Conservation (phyloP, 2,329 filamentous ascomycete genomes). For the Ceratocystis cubensis region DNA sequence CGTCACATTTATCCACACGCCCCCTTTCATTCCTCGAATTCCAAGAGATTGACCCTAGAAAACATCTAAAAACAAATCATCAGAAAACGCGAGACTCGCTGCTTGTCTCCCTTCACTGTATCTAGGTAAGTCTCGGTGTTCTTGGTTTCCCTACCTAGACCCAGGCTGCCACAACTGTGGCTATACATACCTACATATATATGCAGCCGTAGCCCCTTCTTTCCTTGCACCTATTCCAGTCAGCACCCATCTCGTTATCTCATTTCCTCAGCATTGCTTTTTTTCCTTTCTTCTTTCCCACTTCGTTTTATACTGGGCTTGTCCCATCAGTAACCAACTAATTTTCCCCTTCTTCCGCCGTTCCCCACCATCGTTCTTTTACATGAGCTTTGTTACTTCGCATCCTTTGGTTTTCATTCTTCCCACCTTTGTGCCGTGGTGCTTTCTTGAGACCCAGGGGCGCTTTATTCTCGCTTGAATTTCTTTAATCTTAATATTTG, state of each 20-base stretch:
- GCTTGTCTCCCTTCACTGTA: background rate
- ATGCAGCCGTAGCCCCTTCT: background rate
- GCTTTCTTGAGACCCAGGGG: conserved; percentile 2
- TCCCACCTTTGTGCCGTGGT: background rate
- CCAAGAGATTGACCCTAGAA: conserved; percentile 12
- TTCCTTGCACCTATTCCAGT: background rate
- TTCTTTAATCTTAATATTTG: conserved; percentile 8
- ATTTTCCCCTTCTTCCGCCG: conserved; percentile 3
- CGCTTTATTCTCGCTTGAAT: conserved; percentile 8
- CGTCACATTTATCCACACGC: background rate
- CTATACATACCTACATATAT: background rate
- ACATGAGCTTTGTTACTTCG: conserved; percentile 14
- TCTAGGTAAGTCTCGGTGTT: background rate
- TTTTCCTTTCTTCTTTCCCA: background rate
- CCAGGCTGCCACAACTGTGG: conserved; percentile 2
- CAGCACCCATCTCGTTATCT: background rate
- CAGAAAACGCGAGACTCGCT: background rate
- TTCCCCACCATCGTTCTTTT: conserved; percentile 18
- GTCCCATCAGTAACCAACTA: conserved; percentile 11
- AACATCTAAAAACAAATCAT: background rate
- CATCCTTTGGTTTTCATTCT: background rate
- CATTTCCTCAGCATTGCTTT: background rate
- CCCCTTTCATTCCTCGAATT: conserved; percentile 14
- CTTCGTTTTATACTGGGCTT: background rate
- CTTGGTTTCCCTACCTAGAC: background rate